Evolutionary conservation across 495 filamentous ascomycete genomes (phyloP).

Genomic region (Neurospora intermedia): DNA sequence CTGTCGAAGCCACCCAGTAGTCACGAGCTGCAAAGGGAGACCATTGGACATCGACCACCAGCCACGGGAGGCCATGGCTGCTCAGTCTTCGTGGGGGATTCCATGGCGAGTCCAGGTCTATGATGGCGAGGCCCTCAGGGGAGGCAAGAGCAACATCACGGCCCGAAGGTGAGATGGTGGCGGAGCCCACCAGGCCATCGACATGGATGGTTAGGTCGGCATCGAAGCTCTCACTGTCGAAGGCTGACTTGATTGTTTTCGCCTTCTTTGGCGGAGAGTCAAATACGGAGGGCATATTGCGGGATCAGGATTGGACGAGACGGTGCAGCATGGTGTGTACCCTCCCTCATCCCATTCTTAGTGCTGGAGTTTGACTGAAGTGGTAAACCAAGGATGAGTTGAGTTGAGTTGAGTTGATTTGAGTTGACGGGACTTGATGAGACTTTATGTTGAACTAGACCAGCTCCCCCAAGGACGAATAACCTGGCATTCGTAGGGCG

Average conservation of each 20-base stretch:
- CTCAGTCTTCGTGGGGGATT: conserved; percentile 78
- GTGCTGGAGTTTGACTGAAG: neutral
- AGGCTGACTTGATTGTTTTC: conserved; percentile 52
- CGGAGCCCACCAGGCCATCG: conserved; percentile 50
- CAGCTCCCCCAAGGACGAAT: neutral
- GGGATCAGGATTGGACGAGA: neutral
- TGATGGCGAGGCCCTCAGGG: conserved; percentile 78
- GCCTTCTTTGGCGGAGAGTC: conserved; percentile 36
- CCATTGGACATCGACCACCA: conserved; percentile 98
- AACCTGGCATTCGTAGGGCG: neutral
- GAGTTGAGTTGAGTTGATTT: neutral
- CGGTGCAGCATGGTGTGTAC: neutral
- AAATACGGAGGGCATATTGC: conserved; percentile 31
- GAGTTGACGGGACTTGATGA: neutral
- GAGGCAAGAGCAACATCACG: conserved; percentile 89
- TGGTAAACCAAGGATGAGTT: neutral
- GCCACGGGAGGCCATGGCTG: conserved; percentile 77
- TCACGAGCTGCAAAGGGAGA: conserved; percentile 82
- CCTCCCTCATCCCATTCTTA: neutral
- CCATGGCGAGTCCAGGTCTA: conserved; percentile 87
- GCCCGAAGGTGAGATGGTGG: conserved; percentile 82
- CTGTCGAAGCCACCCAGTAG: conserved; percentile 88
- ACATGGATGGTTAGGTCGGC: conserved; percentile 76
- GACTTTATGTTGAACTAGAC: neutral
- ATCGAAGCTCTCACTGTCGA: conserved; percentile 79